A percentile compares a stretch with the other conserved stretches of the same genome.
phyloP scores from a whole-genome alignment of 2,329 filamentous ascomycete species.

The Chrysosporium keratinophilum region DNA sequence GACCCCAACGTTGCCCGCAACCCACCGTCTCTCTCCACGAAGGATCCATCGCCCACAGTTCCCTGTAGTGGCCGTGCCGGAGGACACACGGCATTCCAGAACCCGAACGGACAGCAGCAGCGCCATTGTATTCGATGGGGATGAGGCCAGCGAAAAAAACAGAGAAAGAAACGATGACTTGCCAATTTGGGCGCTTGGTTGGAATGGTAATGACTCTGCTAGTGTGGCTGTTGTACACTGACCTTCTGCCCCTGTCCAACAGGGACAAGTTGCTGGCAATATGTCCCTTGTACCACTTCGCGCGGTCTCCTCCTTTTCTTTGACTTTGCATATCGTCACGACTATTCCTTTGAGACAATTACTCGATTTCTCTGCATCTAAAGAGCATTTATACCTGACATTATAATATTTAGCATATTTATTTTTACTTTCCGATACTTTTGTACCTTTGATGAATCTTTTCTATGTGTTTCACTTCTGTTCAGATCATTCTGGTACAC shows the following conservation, averaged over 20 bases:
- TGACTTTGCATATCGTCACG: background rate
- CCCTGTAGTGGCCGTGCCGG: constrained; percentile 25
- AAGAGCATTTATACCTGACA: background rate
- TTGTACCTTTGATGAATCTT: too few relatives aligned
- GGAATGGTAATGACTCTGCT: constrained; percentile 35
- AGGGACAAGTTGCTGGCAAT: constrained; percentile 1
- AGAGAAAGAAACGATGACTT: constrained; percentile 45
- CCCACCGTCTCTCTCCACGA: constrained; percentile 31
- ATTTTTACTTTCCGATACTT: too few relatives aligned
- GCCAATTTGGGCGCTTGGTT: constrained; percentile 33
- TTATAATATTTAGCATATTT: too few relatives aligned
- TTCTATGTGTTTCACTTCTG: too few relatives aligned
- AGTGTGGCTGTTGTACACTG: constrained; percentile 31
- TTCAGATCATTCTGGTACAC: too few relatives aligned
- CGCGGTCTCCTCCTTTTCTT: constrained; percentile 11
- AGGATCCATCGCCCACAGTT: constrained; percentile 21
- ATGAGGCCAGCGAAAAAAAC: constrained; percentile 30
- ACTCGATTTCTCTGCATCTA: background rate
- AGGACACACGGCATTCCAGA: constrained; percentile 29
- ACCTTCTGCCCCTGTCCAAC: constrained; percentile 12
- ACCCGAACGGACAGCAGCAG: constrained; percentile 37
- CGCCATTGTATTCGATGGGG: constrained; percentile 37
- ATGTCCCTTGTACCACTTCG: background rate
- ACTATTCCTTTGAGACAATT: background rate
- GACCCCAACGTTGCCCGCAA: constrained; percentile 21